Evolutionary conservation across 768 basidiomycete genomes (phyloP).

Genomic region (Auriscalpium orientale): DNA sequence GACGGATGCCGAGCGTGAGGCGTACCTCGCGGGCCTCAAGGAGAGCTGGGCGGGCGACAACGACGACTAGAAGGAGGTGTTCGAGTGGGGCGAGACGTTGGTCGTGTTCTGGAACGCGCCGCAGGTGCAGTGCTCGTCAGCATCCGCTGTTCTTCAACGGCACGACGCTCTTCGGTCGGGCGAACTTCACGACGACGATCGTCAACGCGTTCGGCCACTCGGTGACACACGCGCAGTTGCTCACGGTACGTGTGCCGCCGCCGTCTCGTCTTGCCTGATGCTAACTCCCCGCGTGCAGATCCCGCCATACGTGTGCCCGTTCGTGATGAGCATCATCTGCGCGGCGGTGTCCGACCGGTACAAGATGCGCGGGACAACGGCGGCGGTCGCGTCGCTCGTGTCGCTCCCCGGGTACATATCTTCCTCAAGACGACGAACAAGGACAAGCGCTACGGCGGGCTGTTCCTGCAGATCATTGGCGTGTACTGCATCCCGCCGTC

Average conservation of each 20-base stretch:
- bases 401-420: conserved; percentile 7
- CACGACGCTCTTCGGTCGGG: conserved; percentile 24
- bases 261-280: no score
- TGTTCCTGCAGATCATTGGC: conserved; percentile 24
- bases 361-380: conserved; percentile 11
- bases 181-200: conserved; percentile 20
- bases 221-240: conserved; percentile 20
- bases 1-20: conserved; percentile 36
- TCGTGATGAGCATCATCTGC: conserved; percentile 13
- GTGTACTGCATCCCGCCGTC: conserved; percentile 20
- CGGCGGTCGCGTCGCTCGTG: conserved; percentile 3
- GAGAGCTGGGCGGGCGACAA: conserved; percentile 20
- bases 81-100: conserved; percentile 53
- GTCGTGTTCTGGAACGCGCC: conserved; percentile 37
- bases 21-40: conserved; percentile 29
- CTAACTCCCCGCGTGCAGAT: background rate
- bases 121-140: conserved; percentile 48
- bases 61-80: conserved; percentile 34
- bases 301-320: conserved; percentile 23
- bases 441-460: conserved; percentile 19
- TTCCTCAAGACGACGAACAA: conserved; percentile 15
- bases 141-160: conserved; percentile 47
- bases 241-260: conserved; percentile 9
- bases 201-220: conserved; percentile 23
- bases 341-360: conserved; percentile 13